phyloP scores from a whole-genome alignment of 441 rosid genomes.

The Euphorbia schlechtendalii region DNA sequence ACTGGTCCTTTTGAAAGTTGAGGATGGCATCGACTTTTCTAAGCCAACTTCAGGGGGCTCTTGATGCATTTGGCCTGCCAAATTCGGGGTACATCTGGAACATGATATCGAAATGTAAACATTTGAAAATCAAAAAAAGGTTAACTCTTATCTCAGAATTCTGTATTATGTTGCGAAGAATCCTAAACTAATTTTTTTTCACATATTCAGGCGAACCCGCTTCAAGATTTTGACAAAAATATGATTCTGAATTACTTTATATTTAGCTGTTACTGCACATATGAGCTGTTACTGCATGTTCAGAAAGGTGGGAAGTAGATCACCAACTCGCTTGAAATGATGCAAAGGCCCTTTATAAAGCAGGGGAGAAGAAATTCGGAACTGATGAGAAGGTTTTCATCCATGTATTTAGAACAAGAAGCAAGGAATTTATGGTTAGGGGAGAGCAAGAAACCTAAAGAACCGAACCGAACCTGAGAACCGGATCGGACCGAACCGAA shows the following conservation, averaged over 20 bases:
- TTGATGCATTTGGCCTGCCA: no score
- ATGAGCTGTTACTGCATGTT: conserved; percentile 34
- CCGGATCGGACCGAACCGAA: no score
- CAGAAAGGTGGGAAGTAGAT: conserved; percentile 47
- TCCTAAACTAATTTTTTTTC: no score
- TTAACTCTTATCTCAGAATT: conserved; percentile 14
- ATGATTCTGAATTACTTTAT: conserved; percentile 1
- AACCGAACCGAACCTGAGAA: no score
- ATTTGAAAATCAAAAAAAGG: conserved; percentile 48
- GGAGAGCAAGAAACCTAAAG: no score
- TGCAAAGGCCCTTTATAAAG: conserved; percentile 50
- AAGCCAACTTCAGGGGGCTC: no score
- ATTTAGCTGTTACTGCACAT: conserved; percentile 52
- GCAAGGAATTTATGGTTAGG: no score
- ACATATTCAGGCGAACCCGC: background rate
- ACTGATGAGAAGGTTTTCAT: conserved; percentile 66
- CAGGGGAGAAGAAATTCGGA: conserved; percentile 59
- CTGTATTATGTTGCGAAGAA: no score
- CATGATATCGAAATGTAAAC: conserved; percentile 35
- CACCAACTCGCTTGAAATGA: conserved; percentile 31
- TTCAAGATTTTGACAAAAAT: background rate
- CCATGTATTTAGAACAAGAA: conserved; percentile 42
- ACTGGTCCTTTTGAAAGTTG: no score
- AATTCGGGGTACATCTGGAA: conserved; percentile 40
- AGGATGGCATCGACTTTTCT: no score